Base-by-base conservation (phyloP, 2,329 filamentous ascomycete species). In the Parascedosporium putredinis region DNA sequence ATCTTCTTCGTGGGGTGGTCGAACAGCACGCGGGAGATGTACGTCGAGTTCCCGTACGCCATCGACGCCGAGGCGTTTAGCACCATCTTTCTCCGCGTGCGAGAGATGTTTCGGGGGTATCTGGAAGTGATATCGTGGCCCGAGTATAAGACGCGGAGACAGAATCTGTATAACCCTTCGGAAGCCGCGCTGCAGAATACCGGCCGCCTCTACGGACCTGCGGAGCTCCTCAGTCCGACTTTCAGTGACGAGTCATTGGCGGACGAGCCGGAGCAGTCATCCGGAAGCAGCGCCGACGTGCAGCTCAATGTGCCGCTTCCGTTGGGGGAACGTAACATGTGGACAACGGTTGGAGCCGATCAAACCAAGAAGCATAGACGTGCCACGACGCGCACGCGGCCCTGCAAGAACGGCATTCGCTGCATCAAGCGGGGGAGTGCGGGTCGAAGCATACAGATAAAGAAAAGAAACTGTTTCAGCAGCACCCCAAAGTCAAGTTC, bases 41-140 rank as follows among this genome's bases (percentile, higher is more conserved):
- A 50, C 45, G 53, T 55, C 22, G 53, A 55, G 36, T 55, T 53
- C 25, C 53, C 53, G n/a, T 45, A 51, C 6, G 42, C 52, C 9
- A 24, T 12, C 23, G 31, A 44, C 14, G 42, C 53, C 16, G 53
- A 53, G n/a, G 23, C 14, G 7, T 45, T 50, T 4, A 23, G 50
- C 9, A 12, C 16, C 16, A 18, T 45, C 2, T 22, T 48, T 22
- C 29, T 33, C n/a, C 22, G 42, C 20, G 38, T 53, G n/a, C 29
- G 45, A 14, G 29, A 43, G 34, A 33, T 47, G 22, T 54, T 53
- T 16, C 22, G 50, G 9, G 24, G 27, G 20, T n/a, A 14, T 3
- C 44, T 24, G 8, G 46, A 24, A 25, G 51, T 54, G 7, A 10
- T 47, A 6, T 53, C 51, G 12, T 55, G 51, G 49, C 47, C 50